Evolutionary conservation across 176 grass and related monocot genomes (phyloP).

Genomic region (Oryza coarctata): DNA sequence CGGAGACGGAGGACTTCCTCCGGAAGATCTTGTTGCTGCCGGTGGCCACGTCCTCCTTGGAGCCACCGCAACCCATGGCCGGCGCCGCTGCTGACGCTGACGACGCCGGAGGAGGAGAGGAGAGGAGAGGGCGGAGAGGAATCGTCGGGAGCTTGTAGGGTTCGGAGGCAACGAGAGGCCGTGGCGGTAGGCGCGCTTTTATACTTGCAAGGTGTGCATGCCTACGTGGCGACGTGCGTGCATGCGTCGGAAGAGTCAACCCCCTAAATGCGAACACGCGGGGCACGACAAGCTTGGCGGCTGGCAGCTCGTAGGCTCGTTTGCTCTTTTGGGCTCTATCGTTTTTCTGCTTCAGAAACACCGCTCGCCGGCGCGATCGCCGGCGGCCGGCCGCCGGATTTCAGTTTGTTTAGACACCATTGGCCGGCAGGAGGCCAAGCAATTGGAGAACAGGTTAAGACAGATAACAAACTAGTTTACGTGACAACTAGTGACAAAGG

Average conservation of each 20-base stretch:
- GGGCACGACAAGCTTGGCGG: neutral
- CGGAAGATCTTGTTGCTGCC: slow-evolving; percentile 41
- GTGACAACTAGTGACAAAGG: neutral
- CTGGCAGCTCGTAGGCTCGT: too few species aligned
- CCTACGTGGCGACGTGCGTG: slow-evolving; percentile 6
- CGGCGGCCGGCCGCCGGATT: neutral
- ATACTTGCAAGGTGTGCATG: neutral
- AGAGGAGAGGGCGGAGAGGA: slow-evolving; percentile 20
- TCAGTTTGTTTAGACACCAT: neutral
- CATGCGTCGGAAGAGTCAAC: slow-evolving; percentile 25
- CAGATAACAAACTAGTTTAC: neutral
- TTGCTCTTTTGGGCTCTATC: neutral
- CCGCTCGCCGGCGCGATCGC: neutral
- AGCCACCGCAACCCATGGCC: slow-evolving; percentile 86
- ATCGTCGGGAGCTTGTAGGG: slow-evolving; percentile 33
- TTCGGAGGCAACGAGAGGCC: slow-evolving; percentile 37
- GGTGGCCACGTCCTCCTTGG: slow-evolving; percentile 82
- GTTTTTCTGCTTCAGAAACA: neutral
- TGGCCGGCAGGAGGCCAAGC: neutral
- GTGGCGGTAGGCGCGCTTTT: slow-evolving; percentile 5
- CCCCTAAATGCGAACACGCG: neutral
- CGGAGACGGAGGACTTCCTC: slow-evolving; percentile 48
- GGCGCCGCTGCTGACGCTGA: slow-evolving; percentile 27
- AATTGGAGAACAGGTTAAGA: neutral
- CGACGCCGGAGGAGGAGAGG: neutral